Evolutionary conservation across 768 basidiomycete genomes (phyloP).

Genomic region (Boletus sp.): DNA sequence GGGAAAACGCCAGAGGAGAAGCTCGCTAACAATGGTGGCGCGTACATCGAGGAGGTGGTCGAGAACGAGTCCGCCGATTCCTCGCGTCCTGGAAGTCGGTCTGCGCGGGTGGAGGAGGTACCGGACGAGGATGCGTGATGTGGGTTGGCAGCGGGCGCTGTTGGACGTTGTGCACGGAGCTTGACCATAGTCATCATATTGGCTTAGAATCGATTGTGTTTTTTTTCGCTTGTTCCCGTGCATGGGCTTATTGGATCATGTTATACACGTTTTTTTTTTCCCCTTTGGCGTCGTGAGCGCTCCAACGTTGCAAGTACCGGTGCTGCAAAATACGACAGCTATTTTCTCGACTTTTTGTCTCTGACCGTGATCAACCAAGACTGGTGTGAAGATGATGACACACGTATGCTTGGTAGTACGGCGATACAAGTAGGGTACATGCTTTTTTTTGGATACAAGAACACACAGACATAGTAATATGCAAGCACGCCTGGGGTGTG

Average conservation of each 20-base stretch:
- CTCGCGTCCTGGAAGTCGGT: conserved; percentile 34
- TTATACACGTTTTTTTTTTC: background rate
- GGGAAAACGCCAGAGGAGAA: conserved; percentile 36
- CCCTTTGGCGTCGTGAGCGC: background rate
- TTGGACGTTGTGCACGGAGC: background rate
- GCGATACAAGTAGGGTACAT: background rate
- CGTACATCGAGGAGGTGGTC: conserved; percentile 35
- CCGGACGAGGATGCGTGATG: conserved; percentile 38
- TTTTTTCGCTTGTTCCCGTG: conserved; percentile 33
- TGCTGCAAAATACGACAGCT: background rate
- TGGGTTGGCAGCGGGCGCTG: background rate
- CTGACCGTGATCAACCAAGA: too few species aligned
- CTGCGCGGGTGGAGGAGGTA: conserved; percentile 44
- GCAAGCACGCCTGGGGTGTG: background rate
- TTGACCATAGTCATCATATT: background rate
- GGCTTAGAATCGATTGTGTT: background rate
- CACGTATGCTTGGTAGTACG: background rate
- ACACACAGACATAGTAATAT: background rate
- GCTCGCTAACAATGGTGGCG: conserved; percentile 40
- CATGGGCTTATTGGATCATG: background rate
- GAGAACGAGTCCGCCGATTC: conserved; percentile 31
- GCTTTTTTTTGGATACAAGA: background rate
- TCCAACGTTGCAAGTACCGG: background rate
- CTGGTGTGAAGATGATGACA: too few species aligned
- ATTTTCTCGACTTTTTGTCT: background rate